Base-by-base conservation (phyloP, 78 protist genomes). In the Cavenderia fasciculata region DNA sequence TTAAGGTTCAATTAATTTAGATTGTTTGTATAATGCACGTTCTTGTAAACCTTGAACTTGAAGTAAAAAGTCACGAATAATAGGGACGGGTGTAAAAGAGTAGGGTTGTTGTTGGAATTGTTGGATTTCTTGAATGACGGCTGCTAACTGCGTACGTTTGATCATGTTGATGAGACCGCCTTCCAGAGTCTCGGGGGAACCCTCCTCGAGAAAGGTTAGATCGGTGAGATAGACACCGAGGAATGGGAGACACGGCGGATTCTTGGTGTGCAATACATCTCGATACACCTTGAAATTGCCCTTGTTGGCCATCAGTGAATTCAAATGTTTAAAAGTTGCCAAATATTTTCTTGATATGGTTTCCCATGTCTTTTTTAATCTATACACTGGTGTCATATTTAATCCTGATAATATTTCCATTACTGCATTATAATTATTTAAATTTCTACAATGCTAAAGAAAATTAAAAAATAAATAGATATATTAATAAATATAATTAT, bases 121-220 rank as follows among this genome's bases (percentile, higher is more conserved):
- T 62, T 73, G 84, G 51, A 85, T 85, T 41, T 85, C 92, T 71
- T 73, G 66, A 51, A 85, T 70, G 52, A 85, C 66, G 41, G 54
- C 70, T 14, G 92, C 38, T 0, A 73, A 43, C 34, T 73, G 82
- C 23, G 74, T 31, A 49, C 92, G 27, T 23, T 85, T 85, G 18
- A 85, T 82, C 61, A 85, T 85, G 40, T 85, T 85, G 25, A 85
- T 70, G 29, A 70, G 65, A 49, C 92, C 92, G 34, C 61, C 74
- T 10, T 85, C 92, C 4, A 61, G n/a, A 12, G 49, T 49, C 44
- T 88, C 94, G 5, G 72, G 76, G 14, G 85, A 59, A 36, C 87
- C 94, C 40, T 88, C 94, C n/a, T 88, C 94, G 19, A 88, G 49
- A 56, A 88, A 88, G 7, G 94, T 88, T n/a, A 88, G 51, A 66